Evolutionary conservation across 2,329 filamentous ascomycete species (phyloP), one percentile per base, ranked within the genome.

Genomic region (Talaromyces rugulosus): DNA sequence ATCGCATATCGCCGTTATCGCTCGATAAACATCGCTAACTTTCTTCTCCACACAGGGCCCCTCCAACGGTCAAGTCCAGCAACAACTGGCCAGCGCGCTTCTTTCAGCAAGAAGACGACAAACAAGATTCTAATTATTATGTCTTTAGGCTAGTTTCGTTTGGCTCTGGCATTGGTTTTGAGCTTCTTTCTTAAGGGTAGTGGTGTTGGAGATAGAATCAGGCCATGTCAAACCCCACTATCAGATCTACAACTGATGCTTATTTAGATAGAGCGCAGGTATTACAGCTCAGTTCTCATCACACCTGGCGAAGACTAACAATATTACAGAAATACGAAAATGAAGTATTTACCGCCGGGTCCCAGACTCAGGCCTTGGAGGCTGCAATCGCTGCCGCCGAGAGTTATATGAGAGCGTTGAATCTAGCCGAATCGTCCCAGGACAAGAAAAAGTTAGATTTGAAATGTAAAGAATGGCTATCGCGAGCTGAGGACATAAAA

Each of bases 331-430:
- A 79, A 75, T 80, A 80, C 65, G 85, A 87, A 74, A 77, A 75
- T 63, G 77, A 77, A 69, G 77, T 88, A 68, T 74, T 79, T 63
- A 72, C 74, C 63, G 79, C 85, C 42, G 72, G 74, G 28, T 84
- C 81, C 55, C 83, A 85, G 66, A 77, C 83, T 66, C 86, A 87
- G 67, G 92, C 91, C 51, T 82, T 97, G 60, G 80, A 87, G 58
- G 84, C 90, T 73, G 88, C 91, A 56, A 91, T 96, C 70, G 80
- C 83, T 66, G 90, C 90, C 4, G 89, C 88, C 27, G 92, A 97
- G 72, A 80, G 89, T 57, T 93, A 95, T 68, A 91, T 97, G 87
- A 85, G 86, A 70, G 91, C 91, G 2, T 80, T 91, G 59, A 82
- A 81, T 63, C 79, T 90, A 63, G 83, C 88, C 5, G 75, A 80